These are phyloP conservation scores for Tuber microsphaerosporum DNA, from an alignment of 495 filamentous ascomycete species.

Conservation along the genomic window DNA sequence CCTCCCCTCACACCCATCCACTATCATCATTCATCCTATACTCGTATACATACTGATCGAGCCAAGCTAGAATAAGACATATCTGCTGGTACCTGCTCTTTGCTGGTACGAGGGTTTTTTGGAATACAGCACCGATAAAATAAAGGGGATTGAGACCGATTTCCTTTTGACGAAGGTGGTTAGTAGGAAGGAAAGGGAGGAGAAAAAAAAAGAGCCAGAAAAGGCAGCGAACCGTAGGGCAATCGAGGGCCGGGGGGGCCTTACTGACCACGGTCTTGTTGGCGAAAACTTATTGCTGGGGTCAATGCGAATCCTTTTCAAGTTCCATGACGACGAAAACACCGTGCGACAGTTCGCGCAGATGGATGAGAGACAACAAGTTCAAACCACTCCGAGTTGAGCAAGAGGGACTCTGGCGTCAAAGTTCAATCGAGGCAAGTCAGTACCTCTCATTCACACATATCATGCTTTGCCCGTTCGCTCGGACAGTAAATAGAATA, in stretches of 20 bases:
- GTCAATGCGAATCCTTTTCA: constrained; percentile 37
- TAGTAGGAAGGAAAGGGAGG: neutral
- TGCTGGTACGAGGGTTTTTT: constrained; percentile 9
- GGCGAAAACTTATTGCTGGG: constrained; percentile 30
- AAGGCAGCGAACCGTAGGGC: constrained; percentile 13
- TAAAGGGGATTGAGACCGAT: neutral
- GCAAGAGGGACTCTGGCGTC: constrained; percentile 27
- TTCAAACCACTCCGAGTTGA: constrained; percentile 9
- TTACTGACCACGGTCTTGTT: constrained; percentile 35
- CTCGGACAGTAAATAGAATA: constrained; percentile 20
- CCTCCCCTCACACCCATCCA: constrained; percentile 27
- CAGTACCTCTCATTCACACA: constrained; percentile 16
- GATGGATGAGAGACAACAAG: constrained; percentile 19
- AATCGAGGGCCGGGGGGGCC: constrained; percentile 32
- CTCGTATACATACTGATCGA: neutral
- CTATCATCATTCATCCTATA: constrained; percentile 11
- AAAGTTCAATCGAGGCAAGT: constrained; percentile 17
- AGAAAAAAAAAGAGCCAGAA: neutral
- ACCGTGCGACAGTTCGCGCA: constrained; percentile 27
- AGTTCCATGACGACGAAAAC: constrained; percentile 36
- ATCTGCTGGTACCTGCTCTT: constrained; percentile 25
- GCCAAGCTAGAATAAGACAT: constrained; percentile 8
- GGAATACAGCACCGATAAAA: neutral
- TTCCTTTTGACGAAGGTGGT: neutral
- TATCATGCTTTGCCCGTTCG: constrained; percentile 15